Conservation (phyloP, 345 rosid genomes). For the Heritiera littoralis region DNA sequence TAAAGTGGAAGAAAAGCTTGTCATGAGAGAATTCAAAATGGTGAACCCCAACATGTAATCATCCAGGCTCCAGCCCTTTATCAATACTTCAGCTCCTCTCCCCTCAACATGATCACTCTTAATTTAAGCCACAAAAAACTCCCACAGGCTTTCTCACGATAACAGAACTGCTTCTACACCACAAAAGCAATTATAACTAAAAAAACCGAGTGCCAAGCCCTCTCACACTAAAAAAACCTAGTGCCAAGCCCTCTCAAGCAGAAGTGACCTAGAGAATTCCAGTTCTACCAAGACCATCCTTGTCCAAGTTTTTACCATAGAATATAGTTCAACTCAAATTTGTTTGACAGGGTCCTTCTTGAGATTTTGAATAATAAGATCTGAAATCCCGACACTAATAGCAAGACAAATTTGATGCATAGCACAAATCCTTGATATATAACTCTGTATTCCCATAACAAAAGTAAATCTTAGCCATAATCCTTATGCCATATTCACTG, state of each 20-base stretch:
- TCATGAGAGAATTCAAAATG: neutral
- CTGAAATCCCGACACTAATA: neutral
- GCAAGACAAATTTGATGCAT: neutral
- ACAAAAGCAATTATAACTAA: neutral
- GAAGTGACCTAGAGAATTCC: neutral
- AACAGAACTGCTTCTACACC: neutral
- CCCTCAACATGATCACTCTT: too few species aligned
- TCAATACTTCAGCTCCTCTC: neutral
- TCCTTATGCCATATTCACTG: neutral
- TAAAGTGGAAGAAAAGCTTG: neutral
- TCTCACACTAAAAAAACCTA: neutral
- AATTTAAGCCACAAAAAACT: neutral
- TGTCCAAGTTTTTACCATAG: neutral
- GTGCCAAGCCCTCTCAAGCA: neutral
- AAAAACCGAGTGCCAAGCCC: neutral
- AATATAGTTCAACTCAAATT: slow-evolving; percentile 9
- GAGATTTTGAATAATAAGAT: neutral
- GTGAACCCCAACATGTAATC: neutral
- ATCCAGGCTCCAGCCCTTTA: neutral
- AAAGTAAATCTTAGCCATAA: neutral
- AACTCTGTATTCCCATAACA: neutral
- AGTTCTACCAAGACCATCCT: neutral
- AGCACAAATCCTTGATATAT: neutral
- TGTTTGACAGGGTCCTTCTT: neutral
- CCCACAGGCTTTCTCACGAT: neutral